Evolutionary conservation across 352 stramenopile species (phyloP), one percentile per base, ranked within the genome.

Genomic region (Phytophthora palmivora): DNA sequence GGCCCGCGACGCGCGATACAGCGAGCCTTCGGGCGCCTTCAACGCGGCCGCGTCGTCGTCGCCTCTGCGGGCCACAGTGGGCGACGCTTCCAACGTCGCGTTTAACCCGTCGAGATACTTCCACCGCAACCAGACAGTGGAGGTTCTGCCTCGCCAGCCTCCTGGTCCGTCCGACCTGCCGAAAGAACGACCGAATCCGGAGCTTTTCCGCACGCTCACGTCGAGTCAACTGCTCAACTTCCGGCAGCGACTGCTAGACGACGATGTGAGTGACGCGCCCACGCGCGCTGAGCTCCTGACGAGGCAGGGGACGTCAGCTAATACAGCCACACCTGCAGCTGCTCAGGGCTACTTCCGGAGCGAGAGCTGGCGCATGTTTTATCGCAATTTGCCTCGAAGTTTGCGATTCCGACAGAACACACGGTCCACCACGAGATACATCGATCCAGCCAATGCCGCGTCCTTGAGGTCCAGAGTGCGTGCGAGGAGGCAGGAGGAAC

Each of bases 331-430:
- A 33, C 32, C 11, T 4, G 34, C 48, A 4, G 59, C 53, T 46
- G 32, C 66, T 26, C 50, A 71, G 41, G 51, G 49, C 37, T 66
- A 53, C 58, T 77, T 53, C n/a, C 65, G 42, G n/a, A 78, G 19
- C 68, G 54, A 69, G 1, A 89, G 70, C 46, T 88, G 81, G 78
- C 67, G 80, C 2, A 68, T 85, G 3, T 93, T 89, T 44, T 88
- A 89, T 38, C 76, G 84, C 14, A 89, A 85, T 33, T 51, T 91
- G 42, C 85, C 85, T 18, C 82, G 85, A 2, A 55, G 79, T 30
- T 61, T 94, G 58, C 73, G 85, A 1, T 94, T 92, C 63, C 82
- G 83, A 14, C 82, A 88, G 59, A 90, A 91, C 45, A 90, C 82
- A 22, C 79, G 85, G 18, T 89, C 82, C 2, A 91, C 79, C 0